Evolutionary conservation across 805 yeast genomes (phyloP).

Genomic region (Clavispora vitiphila): DNA sequence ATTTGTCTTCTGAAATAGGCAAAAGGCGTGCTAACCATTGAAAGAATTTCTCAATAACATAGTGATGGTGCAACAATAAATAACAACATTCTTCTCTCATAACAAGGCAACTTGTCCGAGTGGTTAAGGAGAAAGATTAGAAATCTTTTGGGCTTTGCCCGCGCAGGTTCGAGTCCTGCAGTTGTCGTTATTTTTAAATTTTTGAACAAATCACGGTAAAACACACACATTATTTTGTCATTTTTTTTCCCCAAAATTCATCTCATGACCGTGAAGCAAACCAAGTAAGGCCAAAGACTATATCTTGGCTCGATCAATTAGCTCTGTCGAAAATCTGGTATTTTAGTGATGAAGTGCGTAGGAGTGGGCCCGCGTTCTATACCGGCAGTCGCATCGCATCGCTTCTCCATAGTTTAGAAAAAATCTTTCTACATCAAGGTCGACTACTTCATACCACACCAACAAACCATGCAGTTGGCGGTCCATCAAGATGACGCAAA

Average conservation of each 20-base stretch:
- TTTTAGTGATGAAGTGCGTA: not conserved
- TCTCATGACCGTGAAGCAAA: no score
- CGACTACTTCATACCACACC: not conserved
- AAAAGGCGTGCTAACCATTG: no score
- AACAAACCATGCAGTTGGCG: conserved; percentile 58
- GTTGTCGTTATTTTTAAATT: conserved; percentile 31
- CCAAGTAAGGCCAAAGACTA: no score
- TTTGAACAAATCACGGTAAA: no score
- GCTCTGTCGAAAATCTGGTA: no score
- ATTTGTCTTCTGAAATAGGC: no score
- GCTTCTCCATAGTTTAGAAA: not conserved
- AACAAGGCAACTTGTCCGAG: conserved; percentile 42
- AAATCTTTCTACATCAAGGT: not conserved
- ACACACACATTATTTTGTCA: no score
- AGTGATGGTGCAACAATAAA: no score
- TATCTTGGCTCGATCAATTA: no score
- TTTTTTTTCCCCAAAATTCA: no score
- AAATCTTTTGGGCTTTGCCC: conserved; percentile 48
- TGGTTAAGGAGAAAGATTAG: conserved; percentile 46
- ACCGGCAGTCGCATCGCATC: conserved; percentile 2
- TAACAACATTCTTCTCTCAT: no score
- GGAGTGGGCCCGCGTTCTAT: not conserved
- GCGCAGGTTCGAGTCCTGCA: conserved; percentile 50
- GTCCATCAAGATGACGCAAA: conserved; percentile 72
- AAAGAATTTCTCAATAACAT: no score